phyloP scores from a whole-genome alignment of 495 filamentous ascomycete genomes.

The Acidomyces sp. region DNA sequence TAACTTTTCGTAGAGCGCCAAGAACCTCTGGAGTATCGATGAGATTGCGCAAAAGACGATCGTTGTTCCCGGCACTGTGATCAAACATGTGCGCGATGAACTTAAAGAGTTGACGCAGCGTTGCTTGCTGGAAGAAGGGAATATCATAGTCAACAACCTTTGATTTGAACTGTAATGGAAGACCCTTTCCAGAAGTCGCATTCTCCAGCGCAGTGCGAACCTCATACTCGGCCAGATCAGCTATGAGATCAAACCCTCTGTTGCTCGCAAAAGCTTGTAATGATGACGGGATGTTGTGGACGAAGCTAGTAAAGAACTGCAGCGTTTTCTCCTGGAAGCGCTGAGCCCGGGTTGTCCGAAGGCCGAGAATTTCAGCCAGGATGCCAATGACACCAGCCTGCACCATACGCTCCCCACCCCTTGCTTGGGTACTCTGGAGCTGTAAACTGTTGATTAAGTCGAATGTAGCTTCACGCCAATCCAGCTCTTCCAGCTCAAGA shows the following conservation, averaged over 20 bases:
- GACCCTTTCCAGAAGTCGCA: constrained; percentile 54
- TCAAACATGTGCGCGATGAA: constrained; percentile 93
- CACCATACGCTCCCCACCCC: constrained; percentile 62
- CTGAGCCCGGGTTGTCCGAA: constrained; percentile 70
- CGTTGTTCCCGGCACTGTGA: constrained; percentile 69
- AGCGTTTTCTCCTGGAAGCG: constrained; percentile 69
- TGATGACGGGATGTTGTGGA: constrained; percentile 68
- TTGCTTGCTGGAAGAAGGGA: constrained; percentile 81
- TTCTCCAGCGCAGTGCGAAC: constrained; percentile 56
- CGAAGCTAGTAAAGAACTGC: constrained; percentile 70
- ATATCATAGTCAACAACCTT: constrained; percentile 81
- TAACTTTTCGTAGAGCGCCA: constrained; percentile 63
- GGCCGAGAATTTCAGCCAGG: constrained; percentile 74
- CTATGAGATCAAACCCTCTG: constrained; percentile 73
- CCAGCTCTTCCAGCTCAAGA: constrained; percentile 47
- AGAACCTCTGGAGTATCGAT: constrained; percentile 85
- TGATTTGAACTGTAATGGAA: constrained; percentile 63
- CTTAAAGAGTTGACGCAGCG: constrained; percentile 83
- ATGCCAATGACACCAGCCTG: constrained; percentile 78
- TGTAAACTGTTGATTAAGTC: constrained; percentile 64
- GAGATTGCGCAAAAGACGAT: constrained; percentile 78
- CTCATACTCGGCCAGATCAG: constrained; percentile 68
- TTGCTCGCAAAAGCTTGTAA: constrained; percentile 65
- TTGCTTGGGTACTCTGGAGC: constrained; percentile 42
- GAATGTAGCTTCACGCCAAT: constrained; percentile 84